These are phyloP conservation scores for Quercus rubra DNA, from an alignment of 306 rosid genomes.

Conservation along the genomic window DNA sequence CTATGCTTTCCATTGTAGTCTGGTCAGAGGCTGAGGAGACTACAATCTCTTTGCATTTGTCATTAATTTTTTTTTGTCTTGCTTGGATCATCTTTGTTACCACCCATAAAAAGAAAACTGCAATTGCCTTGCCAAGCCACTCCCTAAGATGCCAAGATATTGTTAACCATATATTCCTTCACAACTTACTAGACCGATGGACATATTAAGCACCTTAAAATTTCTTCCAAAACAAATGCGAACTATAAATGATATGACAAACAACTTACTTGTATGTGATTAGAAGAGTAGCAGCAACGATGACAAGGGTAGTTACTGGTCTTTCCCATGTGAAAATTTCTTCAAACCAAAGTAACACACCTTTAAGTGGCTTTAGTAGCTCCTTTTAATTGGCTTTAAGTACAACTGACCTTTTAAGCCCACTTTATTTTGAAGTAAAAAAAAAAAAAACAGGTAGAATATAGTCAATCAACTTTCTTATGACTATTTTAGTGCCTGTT, in stretches of 20 bases:
- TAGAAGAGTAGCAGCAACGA: slow-evolving; percentile 45
- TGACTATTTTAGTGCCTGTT: too few species aligned
- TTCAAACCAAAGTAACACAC: slow-evolving; percentile 45
- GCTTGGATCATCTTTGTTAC: slow-evolving; percentile 56
- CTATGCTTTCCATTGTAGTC: slow-evolving; percentile 69
- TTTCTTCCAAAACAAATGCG: background rate
- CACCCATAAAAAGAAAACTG: slow-evolving; percentile 60
- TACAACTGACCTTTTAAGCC: too few species aligned
- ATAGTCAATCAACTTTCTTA: too few species aligned
- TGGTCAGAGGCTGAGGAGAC: slow-evolving; percentile 51
- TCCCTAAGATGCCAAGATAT: slow-evolving; percentile 50
- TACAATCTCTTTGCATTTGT: slow-evolving; percentile 64
- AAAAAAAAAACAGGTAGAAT: too few species aligned
- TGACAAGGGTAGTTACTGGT: slow-evolving; percentile 46
- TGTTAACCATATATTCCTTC: slow-evolving; percentile 3
- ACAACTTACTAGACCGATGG: background rate
- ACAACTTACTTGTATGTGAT: slow-evolving; percentile 60
- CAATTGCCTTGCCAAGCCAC: slow-evolving; percentile 81
- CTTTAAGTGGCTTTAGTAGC: slow-evolving; percentile 62
- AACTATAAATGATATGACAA: background rate
- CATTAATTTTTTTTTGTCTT: slow-evolving; percentile 33
- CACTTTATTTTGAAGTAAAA: too few species aligned
- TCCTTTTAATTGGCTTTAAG: slow-evolving; percentile 31
- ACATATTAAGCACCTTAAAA: slow-evolving; percentile 1
- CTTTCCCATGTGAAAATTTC: slow-evolving; percentile 69